Evolutionary conservation across 2,329 filamentous ascomycete genomes (phyloP).

Genomic region (Penicillium sp.): DNA sequence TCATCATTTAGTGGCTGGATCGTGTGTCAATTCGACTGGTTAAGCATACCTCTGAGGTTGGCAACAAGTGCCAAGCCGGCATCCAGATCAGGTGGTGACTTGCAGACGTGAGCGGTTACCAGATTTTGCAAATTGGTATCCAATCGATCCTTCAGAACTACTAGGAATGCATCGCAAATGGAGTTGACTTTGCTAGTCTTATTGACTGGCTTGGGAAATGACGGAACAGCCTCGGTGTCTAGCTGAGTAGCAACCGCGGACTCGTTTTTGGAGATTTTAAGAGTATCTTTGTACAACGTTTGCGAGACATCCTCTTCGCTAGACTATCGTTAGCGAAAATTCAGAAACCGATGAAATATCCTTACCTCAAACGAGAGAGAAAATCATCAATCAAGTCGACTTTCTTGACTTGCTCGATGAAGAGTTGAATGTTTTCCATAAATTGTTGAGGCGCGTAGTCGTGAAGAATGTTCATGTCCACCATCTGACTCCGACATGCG

Average conservation of each 20-base stretch:
- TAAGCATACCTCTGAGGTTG: conserved; percentile 51
- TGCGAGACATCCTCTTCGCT: conserved; percentile 85
- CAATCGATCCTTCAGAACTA: conserved; percentile 57
- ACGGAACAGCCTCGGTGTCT: conserved; percentile 17
- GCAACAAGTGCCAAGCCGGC: conserved; percentile 76
- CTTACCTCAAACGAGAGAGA: conserved; percentile 72
- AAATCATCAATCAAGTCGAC: conserved; percentile 83
- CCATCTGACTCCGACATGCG: conserved; percentile 83
- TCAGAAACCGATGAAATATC: background rate
- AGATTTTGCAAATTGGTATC: conserved; percentile 74
- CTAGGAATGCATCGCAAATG: conserved; percentile 79
- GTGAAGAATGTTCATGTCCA: conserved; percentile 96
- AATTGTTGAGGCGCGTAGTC: conserved; percentile 89
- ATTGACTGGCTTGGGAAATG: conserved; percentile 9
- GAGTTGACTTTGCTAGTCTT: conserved; percentile 66
- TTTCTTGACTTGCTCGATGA: conserved; percentile 78
- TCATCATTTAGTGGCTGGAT: conserved; percentile 11
- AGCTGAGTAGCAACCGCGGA: conserved; percentile 21
- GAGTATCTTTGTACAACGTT: conserved; percentile 88
- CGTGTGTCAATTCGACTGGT: background rate
- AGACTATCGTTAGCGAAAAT: conserved; percentile 25
- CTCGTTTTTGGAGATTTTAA: conserved; percentile 43
- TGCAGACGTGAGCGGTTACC: conserved; percentile 92
- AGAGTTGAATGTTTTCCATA: conserved; percentile 64
- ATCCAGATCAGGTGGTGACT: conserved; percentile 80